Evolutionary conservation across 2,329 filamentous ascomycete genomes (phyloP), one percentile per base, ranked within the genome.

Genomic region (Aspergillus pseudoviridinutans): DNA sequence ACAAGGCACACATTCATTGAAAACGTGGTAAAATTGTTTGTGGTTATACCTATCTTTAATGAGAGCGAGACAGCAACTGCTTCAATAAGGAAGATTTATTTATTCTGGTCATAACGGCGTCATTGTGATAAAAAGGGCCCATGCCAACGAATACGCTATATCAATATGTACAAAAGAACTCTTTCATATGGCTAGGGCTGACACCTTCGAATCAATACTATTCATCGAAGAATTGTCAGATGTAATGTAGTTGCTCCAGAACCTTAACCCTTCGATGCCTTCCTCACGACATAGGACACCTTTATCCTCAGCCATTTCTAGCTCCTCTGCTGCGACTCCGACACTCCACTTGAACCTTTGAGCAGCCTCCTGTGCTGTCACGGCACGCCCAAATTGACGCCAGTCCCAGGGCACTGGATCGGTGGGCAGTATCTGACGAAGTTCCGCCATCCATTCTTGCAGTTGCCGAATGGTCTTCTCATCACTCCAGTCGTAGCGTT

Each of bases 341-440:
- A 99, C 88, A 71, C 94, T 97, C 94, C 94, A 99, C 5, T 92
- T 91, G 74, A 99, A 99, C 51, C 86, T 82, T 73, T 95, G 90
- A 0, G 94, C 94, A 0, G 87, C 85, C 69, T 97, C 92, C 69
- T 94, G 90, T 1, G 92, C 91, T 14, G 92, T 97, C 28, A 97
- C 87, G 9, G 94, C 92, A 56, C 87, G 84, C 0, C 94, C 92
- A 72, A 91, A 97, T 44, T 79, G 68, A 50, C 80, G 80, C 88
- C 88, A 91, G 66, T 95, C 87, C 90, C 90, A 94, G 0, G 81
- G 66, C 35, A 87, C 81, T 3, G 88, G 83, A n/a, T 79, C 79
- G 1, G 85, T 82, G 0, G 87, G 87, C 5, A 86, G 83, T 51
- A 86, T 80, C 53, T 81, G 79, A 64, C 90, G 89, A 44, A 94